These are phyloP conservation scores for Lepiota venenata DNA, from an alignment of 768 basidiomycete species.

Conservation along the genomic window DNA sequence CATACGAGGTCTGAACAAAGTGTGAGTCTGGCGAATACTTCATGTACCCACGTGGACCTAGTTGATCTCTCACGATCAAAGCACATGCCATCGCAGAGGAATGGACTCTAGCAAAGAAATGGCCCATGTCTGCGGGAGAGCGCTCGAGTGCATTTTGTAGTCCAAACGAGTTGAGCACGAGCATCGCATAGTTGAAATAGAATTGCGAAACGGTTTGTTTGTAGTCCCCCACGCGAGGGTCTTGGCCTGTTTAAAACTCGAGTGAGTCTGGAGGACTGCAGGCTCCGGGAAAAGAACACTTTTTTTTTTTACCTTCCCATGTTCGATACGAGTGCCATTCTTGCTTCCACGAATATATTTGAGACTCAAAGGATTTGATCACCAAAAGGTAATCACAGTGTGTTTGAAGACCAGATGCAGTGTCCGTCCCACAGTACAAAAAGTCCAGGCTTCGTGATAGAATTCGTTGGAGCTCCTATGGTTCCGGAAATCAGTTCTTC, in stretches of 20 bases:
- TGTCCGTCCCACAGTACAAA: constrained; percentile 78
- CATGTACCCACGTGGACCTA: constrained; percentile 74
- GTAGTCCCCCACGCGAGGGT: constrained; percentile 33
- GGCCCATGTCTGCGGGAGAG: constrained; percentile 65
- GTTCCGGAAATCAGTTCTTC: constrained; percentile 9
- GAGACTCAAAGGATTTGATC: constrained; percentile 81
- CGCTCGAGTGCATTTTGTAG: constrained; percentile 93
- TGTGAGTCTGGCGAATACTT: constrained; percentile 88
- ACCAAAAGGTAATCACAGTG: constrained; percentile 84
- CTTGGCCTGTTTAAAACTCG: constrained; percentile 23
- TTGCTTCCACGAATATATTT: constrained; percentile 59
- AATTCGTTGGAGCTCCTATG: constrained; percentile 83
- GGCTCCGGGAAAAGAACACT: too few species aligned
- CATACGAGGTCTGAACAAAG: constrained; percentile 91
- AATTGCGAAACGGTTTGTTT: constrained; percentile 57
- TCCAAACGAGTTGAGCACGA: constrained; percentile 95
- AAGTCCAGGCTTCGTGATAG: constrained; percentile 87
- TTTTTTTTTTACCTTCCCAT: constrained; percentile 27
- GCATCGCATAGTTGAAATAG: constrained; percentile 80
- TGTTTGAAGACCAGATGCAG: constrained; percentile 78
- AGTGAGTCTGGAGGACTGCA: background rate
- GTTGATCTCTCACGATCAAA: constrained; percentile 68
- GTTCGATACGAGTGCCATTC: constrained; percentile 42
- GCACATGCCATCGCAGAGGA: constrained; percentile 69
- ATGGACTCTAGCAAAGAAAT: constrained; percentile 83